These are phyloP conservation scores for Ophiostoma sp. DNA, from an alignment of 2,329 filamentous ascomycete genomes.

Conservation along the genomic window DNA sequence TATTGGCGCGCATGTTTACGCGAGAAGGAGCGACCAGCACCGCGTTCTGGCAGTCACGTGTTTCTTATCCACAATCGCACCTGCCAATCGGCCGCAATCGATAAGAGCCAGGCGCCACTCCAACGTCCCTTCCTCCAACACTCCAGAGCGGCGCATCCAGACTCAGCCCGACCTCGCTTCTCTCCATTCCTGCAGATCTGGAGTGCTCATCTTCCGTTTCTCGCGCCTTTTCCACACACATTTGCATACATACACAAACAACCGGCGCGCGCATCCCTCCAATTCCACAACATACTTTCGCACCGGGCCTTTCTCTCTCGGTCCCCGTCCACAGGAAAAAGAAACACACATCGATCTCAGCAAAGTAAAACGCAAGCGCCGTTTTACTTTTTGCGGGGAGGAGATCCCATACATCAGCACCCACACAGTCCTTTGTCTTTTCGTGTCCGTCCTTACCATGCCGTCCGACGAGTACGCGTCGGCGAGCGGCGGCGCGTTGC, in stretches of 20 bases:
- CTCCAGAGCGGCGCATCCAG: not conserved
- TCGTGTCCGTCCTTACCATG: conserved; percentile 49
- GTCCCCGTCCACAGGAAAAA: not conserved
- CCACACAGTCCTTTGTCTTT: not conserved
- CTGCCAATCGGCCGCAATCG: not conserved
- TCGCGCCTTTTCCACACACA: not conserved
- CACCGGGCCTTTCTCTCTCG: not conserved
- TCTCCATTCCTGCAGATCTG: not conserved
- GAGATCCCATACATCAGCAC: not conserved
- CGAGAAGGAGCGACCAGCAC: not conserved
- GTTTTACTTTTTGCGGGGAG: conserved; percentile 15
- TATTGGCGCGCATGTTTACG: not conserved
- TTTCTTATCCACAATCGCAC: not conserved
- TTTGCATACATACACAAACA: not conserved
- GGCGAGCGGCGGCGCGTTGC: conserved; percentile 70
- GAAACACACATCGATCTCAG: not conserved
- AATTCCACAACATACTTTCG: not conserved
- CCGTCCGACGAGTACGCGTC: conserved; percentile 72
- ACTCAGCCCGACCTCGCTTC: not conserved
- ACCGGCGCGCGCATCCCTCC: not conserved
- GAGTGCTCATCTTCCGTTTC: not conserved
- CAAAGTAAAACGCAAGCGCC: not conserved
- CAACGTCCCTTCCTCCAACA: conserved; percentile 1
- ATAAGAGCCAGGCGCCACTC: not conserved
- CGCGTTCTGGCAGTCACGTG: not conserved